phyloP scores from a whole-genome alignment of 768 basidiomycete genomes.

The Lyophyllum semitale region DNA sequence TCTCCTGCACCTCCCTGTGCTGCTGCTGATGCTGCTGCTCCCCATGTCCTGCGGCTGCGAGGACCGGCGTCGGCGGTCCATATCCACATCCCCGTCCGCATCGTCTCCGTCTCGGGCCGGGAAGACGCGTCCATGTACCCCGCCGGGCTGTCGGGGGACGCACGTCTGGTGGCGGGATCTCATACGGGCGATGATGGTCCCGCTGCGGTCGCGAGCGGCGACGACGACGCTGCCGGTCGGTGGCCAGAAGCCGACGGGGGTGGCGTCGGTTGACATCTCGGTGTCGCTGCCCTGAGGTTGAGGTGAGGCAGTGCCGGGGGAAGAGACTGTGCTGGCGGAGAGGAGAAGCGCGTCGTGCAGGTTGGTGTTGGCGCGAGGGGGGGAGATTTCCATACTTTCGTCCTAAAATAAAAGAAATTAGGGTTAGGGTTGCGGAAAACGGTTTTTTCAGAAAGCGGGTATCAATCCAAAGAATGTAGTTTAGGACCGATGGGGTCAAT shows the following conservation, averaged over 20 bases:
- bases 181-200: constrained; percentile 72
- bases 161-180: constrained; percentile 38
- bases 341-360: constrained; percentile 17
- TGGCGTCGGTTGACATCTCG: constrained; percentile 65
- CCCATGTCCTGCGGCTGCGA: constrained; percentile 18
- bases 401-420: background rate
- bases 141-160: background rate
- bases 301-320: constrained; percentile 27
- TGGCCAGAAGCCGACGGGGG: constrained; percentile 59
- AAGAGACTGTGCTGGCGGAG: constrained; percentile 17
- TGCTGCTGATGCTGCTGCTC: constrained; percentile 23
- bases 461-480: no score
- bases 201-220: constrained; percentile 67
- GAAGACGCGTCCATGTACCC: constrained; percentile 27
- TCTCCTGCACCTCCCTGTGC: constrained; percentile 25
- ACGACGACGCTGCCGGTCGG: constrained; percentile 65
- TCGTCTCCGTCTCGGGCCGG: constrained; percentile 73
- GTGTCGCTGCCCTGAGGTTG: constrained; percentile 53
- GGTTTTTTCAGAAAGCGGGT: no score
- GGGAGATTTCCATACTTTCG: background rate
- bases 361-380: constrained; percentile 8
- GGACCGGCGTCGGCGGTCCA: constrained; percentile 26
- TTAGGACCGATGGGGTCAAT: no score
- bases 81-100: constrained; percentile 53
- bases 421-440: no score